Percentiles rank a stretch among this genome's conserved stretches.
These are phyloP conservation scores for Penicillium salamii DNA, from an alignment of 495 filamentous ascomycete genomes.

Conservation along the genomic window DNA sequence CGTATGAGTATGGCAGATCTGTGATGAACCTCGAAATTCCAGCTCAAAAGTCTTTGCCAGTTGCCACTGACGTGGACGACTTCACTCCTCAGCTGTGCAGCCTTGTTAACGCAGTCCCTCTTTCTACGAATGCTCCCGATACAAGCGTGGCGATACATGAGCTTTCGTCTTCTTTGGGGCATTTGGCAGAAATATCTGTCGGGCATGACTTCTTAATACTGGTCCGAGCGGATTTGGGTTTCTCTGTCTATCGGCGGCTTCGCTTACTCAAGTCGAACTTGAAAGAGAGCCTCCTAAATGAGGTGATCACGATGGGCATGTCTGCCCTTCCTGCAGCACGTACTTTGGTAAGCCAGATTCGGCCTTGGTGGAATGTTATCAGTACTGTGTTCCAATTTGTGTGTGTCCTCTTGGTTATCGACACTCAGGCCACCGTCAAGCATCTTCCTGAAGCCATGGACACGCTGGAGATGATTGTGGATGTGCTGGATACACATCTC, in stretches of 20 bases:
- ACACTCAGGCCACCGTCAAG: slow-evolving; percentile 28
- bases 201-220: slow-evolving; percentile 26
- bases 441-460: slow-evolving; percentile 34
- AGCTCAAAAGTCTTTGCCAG: neutral
- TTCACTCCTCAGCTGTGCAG: slow-evolving; percentile 19
- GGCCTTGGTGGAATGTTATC: slow-evolving; percentile 44
- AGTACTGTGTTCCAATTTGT: slow-evolving; percentile 42
- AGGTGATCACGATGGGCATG: slow-evolving; percentile 15
- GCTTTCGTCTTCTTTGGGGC: slow-evolving; percentile 12
- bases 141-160: slow-evolving; percentile 9
- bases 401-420: slow-evolving; percentile 42
- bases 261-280: slow-evolving; percentile 26
- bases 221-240: slow-evolving; percentile 33
- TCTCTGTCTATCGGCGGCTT: slow-evolving; percentile 40
- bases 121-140: slow-evolving; percentile 6
- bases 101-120: slow-evolving; percentile 21
- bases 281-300: slow-evolving; percentile 17
- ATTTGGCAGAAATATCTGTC: slow-evolving; percentile 9
- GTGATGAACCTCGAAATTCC: slow-evolving; percentile 13
- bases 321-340: slow-evolving; percentile 24
- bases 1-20: slow-evolving; percentile 44
- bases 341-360: slow-evolving; percentile 18
- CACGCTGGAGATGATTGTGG: slow-evolving; percentile 31
- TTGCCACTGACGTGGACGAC: neutral
- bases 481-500: slow-evolving; percentile 29